Percentiles rank a stretch among this genome's conserved stretches.
Conservation (phyloP, 306 rosid species). For the Comarum palustre region DNA sequence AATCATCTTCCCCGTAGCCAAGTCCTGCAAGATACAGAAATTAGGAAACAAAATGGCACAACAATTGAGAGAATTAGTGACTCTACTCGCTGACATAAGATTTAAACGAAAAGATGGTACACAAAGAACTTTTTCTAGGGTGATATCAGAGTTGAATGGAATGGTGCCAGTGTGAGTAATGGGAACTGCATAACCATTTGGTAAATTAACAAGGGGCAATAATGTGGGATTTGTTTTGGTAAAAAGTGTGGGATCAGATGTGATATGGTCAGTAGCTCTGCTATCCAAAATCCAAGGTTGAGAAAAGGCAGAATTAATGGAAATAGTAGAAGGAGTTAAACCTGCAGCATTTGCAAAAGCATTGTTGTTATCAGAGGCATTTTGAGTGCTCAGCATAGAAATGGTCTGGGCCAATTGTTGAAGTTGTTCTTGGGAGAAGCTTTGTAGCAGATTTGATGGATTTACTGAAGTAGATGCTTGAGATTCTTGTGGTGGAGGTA, state of each 20-base stretch:
- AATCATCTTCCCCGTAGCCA: constrained; percentile 21
- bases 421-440: background rate
- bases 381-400: background rate
- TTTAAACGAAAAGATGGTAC: constrained; percentile 15
- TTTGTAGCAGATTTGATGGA: background rate
- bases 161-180: background rate
- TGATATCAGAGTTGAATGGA: background rate
- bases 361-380: background rate
- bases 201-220: background rate
- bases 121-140: constrained; percentile 24
- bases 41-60: constrained; percentile 2
- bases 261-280: background rate
- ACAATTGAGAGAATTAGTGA: constrained; percentile 19
- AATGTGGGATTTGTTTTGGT: background rate
- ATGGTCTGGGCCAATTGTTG: background rate
- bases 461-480: background rate
- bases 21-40: constrained; percentile 27
- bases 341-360: background rate
- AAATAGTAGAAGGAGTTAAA: background rate
- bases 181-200: background rate
- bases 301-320: background rate
- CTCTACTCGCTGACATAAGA: constrained; percentile 21
- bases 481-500: background rate
- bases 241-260: background rate
- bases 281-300: background rate